A percentile compares a stretch with the other conserved stretches of the same genome.
phyloP scores from a whole-genome alignment of 176 grass and related monocot genomes.

The Zea luxurians region DNA sequence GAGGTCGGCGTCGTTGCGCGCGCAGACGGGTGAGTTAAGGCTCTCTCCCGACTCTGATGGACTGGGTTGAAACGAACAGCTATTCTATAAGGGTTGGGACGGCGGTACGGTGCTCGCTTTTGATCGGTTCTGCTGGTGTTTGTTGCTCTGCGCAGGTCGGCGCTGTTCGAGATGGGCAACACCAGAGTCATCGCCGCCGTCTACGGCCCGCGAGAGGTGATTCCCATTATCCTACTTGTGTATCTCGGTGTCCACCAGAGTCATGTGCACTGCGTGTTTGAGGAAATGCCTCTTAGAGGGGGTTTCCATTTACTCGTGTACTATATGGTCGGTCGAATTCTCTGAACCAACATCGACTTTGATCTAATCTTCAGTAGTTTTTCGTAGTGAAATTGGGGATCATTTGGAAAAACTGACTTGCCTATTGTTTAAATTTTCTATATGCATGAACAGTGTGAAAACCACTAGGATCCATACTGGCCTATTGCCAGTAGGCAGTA shows the following conservation, averaged over 20 bases:
- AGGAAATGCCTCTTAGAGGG: not conserved
- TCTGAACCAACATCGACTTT: not conserved
- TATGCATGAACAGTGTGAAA: no score
- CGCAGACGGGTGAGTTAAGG: slow-evolving; percentile 55
- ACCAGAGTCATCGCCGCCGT: slow-evolving; percentile 85
- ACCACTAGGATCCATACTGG: not conserved
- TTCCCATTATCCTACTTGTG: not conserved
- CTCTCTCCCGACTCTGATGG: not conserved
- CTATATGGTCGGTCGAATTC: not conserved
- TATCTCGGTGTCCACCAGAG: not conserved
- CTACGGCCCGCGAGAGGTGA: slow-evolving; percentile 89
- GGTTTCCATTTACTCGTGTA: not conserved
- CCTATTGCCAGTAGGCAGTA: not conserved
- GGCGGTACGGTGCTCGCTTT: not conserved
- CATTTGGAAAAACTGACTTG: not conserved
- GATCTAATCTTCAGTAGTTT: not conserved
- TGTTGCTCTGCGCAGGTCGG: slow-evolving; percentile 53
- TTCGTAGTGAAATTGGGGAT: not conserved
- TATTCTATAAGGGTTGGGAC: slow-evolving; percentile 15
- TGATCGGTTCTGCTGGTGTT: not conserved
- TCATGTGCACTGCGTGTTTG: slow-evolving; percentile 15
- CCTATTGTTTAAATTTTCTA: no score
- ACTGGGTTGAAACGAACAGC: not conserved
- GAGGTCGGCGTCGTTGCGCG: slow-evolving; percentile 76
- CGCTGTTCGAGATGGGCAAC: slow-evolving; percentile 97